Base-by-base conservation (phyloP, 1,284 basidiomycete species). In the Boletellus deceptivus region DNA sequence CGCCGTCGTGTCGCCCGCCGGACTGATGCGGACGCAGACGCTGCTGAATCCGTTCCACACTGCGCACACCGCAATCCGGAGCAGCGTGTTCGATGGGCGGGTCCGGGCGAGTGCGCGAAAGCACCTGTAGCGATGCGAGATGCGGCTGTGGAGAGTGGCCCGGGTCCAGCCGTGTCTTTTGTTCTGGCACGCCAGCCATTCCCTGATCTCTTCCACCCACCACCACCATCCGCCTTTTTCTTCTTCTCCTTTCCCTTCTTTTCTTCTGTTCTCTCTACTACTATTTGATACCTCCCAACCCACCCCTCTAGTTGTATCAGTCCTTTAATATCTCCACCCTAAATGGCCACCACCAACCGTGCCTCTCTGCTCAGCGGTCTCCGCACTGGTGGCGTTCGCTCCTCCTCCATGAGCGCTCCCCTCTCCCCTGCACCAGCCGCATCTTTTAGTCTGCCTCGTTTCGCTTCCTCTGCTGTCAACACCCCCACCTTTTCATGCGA, bases 1-100 rank as follows among this genome's bases (percentile, higher is more conserved):
- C 38, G 49, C 16, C 37, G 13, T 24, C 17, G 29, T 22, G 22
- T 10, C 14, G 7, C 1, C 2, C 3, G 31, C 1, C 2, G 13
- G 54, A 50, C 65, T 53, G 50, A 53, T 43, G 34, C 16, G 27
- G 14, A 8, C 2, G 33, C 71, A 97, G 94, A 85, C 89, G 57
- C 78, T 84, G 74, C 59, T 96, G 70, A 97, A 94, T 63, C 94
- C 94, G 10, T 98, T 98, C 72, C 90, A 96, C 65, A 92, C 89
- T 16, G 86, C 89, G 40, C 93, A 96, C 66, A 89, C 84, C 40
- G 73, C 79, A 31, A 93, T 97, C 59, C 80, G 83, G 52, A 93
- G 89, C 65, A 66, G 71, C 9, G 78, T 84, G 14, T 97, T 98
- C 72, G 93, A 98, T 65, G 74, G 75, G 4, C 79, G 89, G 43